These are phyloP conservation scores for Phytophthora podocarpi DNA, from an alignment of 352 stramenopile species.

Conservation along the genomic window DNA sequence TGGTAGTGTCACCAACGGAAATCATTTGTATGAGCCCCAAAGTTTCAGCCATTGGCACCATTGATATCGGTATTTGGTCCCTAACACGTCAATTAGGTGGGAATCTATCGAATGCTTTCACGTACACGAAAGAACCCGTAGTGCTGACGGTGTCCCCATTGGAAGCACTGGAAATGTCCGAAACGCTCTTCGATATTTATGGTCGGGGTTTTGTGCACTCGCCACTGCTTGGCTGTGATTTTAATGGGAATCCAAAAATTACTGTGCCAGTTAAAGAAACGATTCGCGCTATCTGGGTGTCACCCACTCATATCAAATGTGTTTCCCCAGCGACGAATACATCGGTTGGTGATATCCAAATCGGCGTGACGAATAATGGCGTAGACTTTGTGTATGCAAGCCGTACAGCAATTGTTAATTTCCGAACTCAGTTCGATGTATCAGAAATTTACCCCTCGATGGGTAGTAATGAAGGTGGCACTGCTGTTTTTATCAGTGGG, in stretches of 20 bases:
- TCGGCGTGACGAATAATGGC: slow-evolving; percentile 63
- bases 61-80: slow-evolving; percentile 44
- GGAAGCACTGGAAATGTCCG: slow-evolving; percentile 43
- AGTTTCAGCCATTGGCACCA: slow-evolving; percentile 8
- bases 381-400: slow-evolving; percentile 40
- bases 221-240: slow-evolving; percentile 47
- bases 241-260: slow-evolving; percentile 15
- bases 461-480: slow-evolving; percentile 56
- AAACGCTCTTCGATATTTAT: slow-evolving; percentile 65
- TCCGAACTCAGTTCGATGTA: slow-evolving; percentile 50
- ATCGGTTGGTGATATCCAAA: slow-evolving; percentile 22
- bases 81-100: slow-evolving; percentile 28
- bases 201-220: slow-evolving; percentile 60
- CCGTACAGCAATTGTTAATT: slow-evolving; percentile 15
- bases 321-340: slow-evolving; percentile 28
- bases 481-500: slow-evolving; percentile 54
- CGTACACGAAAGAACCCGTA: slow-evolving; percentile 43
- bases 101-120: slow-evolving; percentile 38
- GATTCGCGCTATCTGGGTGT: slow-evolving; percentile 50
- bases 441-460: slow-evolving; percentile 48
- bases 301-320: slow-evolving; percentile 57
- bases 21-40: slow-evolving; percentile 50
- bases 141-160: slow-evolving; percentile 50
- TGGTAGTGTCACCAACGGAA: slow-evolving; percentile 45
- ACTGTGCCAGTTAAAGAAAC: not conserved